Evolutionary conservation across 208 protist species (phyloP).

Genomic region (Angomonas deanei): DNA sequence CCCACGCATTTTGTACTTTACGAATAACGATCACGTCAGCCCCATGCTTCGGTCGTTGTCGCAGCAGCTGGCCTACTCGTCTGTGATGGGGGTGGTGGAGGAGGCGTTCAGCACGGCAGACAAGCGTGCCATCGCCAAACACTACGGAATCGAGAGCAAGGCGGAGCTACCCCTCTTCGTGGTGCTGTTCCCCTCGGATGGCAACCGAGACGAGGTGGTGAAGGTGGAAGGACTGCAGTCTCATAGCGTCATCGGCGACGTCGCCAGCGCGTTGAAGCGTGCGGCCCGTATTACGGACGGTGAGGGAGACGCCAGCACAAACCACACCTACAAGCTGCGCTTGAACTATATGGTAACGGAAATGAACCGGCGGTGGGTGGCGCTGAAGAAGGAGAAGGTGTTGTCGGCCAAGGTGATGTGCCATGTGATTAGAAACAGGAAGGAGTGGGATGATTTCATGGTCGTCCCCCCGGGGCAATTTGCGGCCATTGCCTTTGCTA

Average conservation of each 20-base stretch:
- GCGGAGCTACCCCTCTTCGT: conserved; percentile 2
- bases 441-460: conserved; percentile 20
- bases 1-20: conserved; percentile 45
- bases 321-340: not conserved
- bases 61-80: conserved; percentile 23
- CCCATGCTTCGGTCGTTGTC: conserved; percentile 19
- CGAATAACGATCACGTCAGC: conserved; percentile 10
- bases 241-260: no score
- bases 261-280: no score
- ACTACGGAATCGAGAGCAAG: not conserved
- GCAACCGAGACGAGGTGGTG: not conserved
- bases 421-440: conserved; percentile 19
- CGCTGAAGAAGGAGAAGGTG: not conserved
- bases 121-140: not conserved
- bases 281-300: no score
- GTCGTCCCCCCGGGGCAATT: conserved; percentile 1
- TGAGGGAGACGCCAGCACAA: not conserved
- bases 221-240: not conserved
- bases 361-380: not conserved
- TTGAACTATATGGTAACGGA: not conserved
- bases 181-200: not conserved
- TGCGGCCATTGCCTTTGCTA: conserved; percentile 1
- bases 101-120: conserved; percentile 13
- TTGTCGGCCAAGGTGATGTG: not conserved
- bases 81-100: conserved; percentile 40